Percentiles rank a stretch among this genome's conserved stretches.
phyloP scores from a whole-genome alignment of 805 yeast genomes.

The Ogataea siamensis region DNA sequence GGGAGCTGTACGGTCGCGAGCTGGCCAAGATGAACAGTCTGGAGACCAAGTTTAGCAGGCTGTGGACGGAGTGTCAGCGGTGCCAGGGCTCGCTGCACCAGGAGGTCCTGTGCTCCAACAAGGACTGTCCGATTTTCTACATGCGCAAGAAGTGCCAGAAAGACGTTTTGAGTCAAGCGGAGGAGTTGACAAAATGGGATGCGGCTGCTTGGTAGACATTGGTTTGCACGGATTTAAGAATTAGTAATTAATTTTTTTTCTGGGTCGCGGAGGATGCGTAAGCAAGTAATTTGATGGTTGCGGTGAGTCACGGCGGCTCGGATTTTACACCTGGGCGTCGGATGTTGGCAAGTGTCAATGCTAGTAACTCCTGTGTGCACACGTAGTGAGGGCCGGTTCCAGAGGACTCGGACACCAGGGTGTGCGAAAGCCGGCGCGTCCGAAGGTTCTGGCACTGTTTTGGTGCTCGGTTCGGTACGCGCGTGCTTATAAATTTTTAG shows the following conservation, averaged over 20 bases:
- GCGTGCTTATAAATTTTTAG: slow-evolving; percentile 3
- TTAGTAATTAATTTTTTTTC: slow-evolving; percentile 3
- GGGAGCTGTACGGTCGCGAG: slow-evolving; percentile 78
- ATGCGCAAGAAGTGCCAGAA: slow-evolving; percentile 89
- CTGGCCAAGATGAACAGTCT: slow-evolving; percentile 74
- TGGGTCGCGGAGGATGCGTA: neutral
- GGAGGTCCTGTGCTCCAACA: slow-evolving; percentile 91
- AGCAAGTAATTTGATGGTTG: neutral
- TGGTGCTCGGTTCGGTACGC: slow-evolving; percentile 2
- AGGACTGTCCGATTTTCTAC: slow-evolving; percentile 96
- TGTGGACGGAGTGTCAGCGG: slow-evolving; percentile 98
- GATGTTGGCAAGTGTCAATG: no score
- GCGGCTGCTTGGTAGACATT: slow-evolving; percentile 47
- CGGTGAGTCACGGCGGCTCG: neutral
- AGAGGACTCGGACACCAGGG: no score
- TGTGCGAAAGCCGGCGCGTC: neutral
- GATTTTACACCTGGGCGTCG: no score
- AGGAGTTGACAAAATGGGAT: slow-evolving; percentile 67
- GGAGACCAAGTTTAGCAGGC: slow-evolving; percentile 77
- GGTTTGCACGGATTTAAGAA: neutral
- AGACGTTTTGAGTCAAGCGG: slow-evolving; percentile 56
- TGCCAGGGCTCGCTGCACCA: slow-evolving; percentile 96
- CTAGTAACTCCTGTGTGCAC: no score
- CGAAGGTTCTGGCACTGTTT: no score
- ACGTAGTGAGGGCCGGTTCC: no score